Conservation (phyloP, 129 eudicot genomes). For the Flaveria trinervia region DNA sequence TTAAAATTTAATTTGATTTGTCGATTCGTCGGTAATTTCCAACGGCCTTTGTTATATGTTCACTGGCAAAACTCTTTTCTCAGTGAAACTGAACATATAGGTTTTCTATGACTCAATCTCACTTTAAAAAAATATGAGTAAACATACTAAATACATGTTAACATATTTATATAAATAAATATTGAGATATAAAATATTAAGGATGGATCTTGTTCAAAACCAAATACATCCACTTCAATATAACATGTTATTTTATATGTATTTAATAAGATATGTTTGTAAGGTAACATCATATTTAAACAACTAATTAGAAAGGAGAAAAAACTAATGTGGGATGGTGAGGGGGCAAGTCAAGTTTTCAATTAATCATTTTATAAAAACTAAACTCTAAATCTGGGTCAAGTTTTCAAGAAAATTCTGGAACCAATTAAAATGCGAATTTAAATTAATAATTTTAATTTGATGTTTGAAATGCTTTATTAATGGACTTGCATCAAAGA, state of each 20-base stretch:
- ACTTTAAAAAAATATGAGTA: too few species aligned
- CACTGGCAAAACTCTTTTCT: too few species aligned
- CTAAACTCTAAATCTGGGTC: not conserved
- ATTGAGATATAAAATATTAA: not conserved
- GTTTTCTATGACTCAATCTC: too few species aligned
- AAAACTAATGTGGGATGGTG: not conserved
- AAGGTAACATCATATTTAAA: not conserved
- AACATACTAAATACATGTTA: not conserved
- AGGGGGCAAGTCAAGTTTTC: not conserved
- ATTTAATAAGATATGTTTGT: not conserved
- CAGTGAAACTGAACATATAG: too few species aligned
- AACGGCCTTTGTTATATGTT: too few species aligned
- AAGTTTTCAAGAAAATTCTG: not conserved
- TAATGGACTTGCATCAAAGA: too few species aligned
- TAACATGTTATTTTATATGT: not conserved
- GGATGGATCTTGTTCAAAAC: conserved; percentile 8
- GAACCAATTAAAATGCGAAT: not conserved
- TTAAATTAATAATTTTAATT: too few species aligned
- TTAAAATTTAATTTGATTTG: too few species aligned
- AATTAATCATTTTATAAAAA: not conserved
- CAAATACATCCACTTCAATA: not conserved
- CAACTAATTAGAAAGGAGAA: not conserved
- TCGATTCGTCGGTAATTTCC: too few species aligned
- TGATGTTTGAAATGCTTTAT: too few species aligned
- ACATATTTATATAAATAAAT: not conserved